Conservation (phyloP, 257 asterid species). For the Galeopsis tetrahit region DNA sequence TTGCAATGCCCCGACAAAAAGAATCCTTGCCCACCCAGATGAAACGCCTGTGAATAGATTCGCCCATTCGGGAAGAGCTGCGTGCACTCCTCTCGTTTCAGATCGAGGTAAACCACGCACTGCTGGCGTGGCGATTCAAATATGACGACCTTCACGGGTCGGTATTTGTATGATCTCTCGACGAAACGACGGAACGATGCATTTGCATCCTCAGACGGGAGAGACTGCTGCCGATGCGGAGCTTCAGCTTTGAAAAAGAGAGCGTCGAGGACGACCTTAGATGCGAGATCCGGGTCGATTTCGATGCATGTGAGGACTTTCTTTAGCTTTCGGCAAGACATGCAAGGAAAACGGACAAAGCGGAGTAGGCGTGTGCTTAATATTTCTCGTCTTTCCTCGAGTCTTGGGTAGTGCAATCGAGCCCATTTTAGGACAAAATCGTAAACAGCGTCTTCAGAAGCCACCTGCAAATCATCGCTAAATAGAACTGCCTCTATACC, state of each 20-base stretch:
- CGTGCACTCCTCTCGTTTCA: constrained; percentile 69
- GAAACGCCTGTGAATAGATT: constrained; percentile 81
- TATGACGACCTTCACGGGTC: constrained; percentile 78
- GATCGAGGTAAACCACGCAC: constrained; percentile 79
- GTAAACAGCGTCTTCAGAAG: constrained; percentile 84
- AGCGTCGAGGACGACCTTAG: constrained; percentile 77
- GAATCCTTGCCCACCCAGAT: constrained; percentile 84
- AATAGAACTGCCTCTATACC: constrained; percentile 77
- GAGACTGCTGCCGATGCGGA: constrained; percentile 67
- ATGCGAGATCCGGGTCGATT: constrained; percentile 59
- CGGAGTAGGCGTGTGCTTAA: constrained; percentile 62
- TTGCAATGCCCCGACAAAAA: constrained; percentile 88
- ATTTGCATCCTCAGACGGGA: constrained; percentile 49
- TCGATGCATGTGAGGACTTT: constrained; percentile 70
- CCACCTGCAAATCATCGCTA: constrained; percentile 76
- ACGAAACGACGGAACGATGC: constrained; percentile 50
- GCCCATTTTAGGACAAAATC: constrained; percentile 85
- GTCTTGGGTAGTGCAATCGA: constrained; percentile 59
- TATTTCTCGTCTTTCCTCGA: constrained; percentile 68
- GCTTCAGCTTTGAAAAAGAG: constrained; percentile 79
- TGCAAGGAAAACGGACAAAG: constrained; percentile 79
- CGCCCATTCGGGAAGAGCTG: constrained; percentile 72
- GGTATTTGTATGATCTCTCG: constrained; percentile 78
- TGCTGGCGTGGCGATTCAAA: constrained; percentile 73
- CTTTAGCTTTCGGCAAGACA: constrained; percentile 80